Conservation (phyloP, 2,329 filamentous ascomycete species). For the Trichophyton benhamiae region DNA sequence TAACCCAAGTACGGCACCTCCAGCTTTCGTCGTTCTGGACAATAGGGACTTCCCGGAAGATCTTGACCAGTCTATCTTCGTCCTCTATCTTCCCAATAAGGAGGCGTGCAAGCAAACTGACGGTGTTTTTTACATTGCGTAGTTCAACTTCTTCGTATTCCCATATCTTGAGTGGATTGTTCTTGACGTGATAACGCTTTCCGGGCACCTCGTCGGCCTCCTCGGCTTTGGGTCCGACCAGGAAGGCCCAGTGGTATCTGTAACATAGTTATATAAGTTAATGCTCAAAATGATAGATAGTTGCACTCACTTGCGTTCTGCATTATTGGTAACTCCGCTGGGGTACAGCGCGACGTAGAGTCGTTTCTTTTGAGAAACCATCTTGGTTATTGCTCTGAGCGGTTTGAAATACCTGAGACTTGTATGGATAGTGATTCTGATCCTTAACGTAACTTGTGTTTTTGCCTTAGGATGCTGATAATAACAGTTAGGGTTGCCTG, state of each 20-base stretch:
- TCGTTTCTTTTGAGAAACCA: constrained; percentile 14
- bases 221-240: constrained; percentile 7
- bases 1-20: constrained; percentile 33
- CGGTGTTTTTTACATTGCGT: constrained; percentile 11
- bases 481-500: too few relatives aligned
- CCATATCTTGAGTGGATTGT: background rate
- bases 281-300: background rate
- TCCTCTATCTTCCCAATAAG: constrained; percentile 31
- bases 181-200: background rate
- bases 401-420: background rate
- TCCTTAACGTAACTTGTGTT: too few relatives aligned
- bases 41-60: constrained; percentile 24
- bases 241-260: constrained; percentile 9
- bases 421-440: background rate
- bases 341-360: constrained; percentile 25
- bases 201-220: background rate
- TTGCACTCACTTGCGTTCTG: constrained; percentile 17
- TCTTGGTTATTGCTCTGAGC: background rate
- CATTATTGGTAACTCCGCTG: constrained; percentile 17
- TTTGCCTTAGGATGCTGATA: too few relatives aligned
- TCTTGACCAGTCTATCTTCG: constrained; percentile 21
- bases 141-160: constrained; percentile 9
- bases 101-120: constrained; percentile 27
- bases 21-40: constrained; percentile 26
- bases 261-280: background rate